A percentile compares a stretch with the other conserved stretches of the same genome.
phyloP scores from a whole-genome alignment of 139 green algal genomes.

The Picochlorum sp. region DNA sequence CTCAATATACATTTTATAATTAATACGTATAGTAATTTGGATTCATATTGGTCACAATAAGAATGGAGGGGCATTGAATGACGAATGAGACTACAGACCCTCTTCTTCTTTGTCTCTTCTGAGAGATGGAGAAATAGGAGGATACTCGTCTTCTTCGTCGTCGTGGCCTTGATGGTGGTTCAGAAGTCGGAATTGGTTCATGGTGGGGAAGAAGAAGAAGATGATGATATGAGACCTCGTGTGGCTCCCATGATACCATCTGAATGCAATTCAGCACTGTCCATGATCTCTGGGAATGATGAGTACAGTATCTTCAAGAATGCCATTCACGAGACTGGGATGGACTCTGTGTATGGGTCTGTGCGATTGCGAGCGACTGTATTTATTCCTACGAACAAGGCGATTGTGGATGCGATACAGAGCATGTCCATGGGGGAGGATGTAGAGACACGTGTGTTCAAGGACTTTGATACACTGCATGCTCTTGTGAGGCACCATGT shows the following conservation, averaged over 20 bases:
- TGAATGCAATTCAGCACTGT: conserved; percentile 6
- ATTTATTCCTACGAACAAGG: conserved; percentile 21
- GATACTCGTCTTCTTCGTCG: too few relatives aligned
- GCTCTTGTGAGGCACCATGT: conserved; percentile 28
- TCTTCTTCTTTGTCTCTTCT: too few relatives aligned
- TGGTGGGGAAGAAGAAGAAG: not conserved
- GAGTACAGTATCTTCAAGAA: not conserved
- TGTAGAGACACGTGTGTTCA: not conserved
- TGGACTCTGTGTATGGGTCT: conserved; percentile 11
- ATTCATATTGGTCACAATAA: too few relatives aligned
- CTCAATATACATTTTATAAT: too few relatives aligned
- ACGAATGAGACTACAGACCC: too few relatives aligned
- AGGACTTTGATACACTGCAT: not conserved
- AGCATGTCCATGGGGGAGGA: not conserved
- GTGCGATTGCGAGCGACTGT: conserved; percentile 15
- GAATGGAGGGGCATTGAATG: too few relatives aligned
- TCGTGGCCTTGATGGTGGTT: not conserved
- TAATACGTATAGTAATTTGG: too few relatives aligned
- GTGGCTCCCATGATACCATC: conserved; percentile 3
- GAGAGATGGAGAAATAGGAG: too few relatives aligned
- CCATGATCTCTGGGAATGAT: not conserved
- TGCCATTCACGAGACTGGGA: conserved; percentile 14
- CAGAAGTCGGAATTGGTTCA: not conserved
- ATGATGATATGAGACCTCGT: not conserved
- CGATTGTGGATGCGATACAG: conserved; percentile 8